phyloP scores from a whole-genome alignment of 129 eudicot genomes.

The Heracleum sosnowskyi region DNA sequence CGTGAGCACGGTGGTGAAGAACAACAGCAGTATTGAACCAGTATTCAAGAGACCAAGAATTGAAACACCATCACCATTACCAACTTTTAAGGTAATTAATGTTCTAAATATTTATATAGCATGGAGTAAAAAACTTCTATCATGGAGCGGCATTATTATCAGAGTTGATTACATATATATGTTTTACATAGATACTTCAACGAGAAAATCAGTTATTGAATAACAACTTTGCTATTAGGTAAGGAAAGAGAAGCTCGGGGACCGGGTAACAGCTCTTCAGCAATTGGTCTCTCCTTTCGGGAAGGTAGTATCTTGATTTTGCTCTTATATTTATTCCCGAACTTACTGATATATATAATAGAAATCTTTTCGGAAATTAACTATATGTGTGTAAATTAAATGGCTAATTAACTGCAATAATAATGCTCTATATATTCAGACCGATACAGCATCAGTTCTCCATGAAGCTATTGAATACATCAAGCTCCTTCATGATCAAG shows the following conservation, averaged over 20 bases:
- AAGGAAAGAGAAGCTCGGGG: slow-evolving; percentile 91
- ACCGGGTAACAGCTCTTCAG: slow-evolving; percentile 88
- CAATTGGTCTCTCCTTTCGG: slow-evolving; percentile 95
- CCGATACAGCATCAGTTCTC: slow-evolving; percentile 98
- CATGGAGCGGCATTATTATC: not conserved
- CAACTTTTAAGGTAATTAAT: slow-evolving; percentile 97
- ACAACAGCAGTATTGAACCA: slow-evolving; percentile 28
- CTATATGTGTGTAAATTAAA: not conserved
- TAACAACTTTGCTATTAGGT: slow-evolving; percentile 43
- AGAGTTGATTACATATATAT: slow-evolving; percentile 6
- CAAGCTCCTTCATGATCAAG: slow-evolving; percentile 93
- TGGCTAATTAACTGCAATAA: not conserved
- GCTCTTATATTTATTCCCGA: not conserved
- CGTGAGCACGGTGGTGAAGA: slow-evolving; percentile 31
- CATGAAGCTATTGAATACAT: slow-evolving; percentile 98
- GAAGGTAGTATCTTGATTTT: slow-evolving; percentile 38
- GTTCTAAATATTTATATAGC: too few species aligned
- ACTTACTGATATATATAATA: not conserved
- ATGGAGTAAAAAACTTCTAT: not conserved
- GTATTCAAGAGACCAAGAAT: slow-evolving; percentile 60
- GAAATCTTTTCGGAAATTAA: not conserved
- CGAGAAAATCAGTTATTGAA: slow-evolving; percentile 6
- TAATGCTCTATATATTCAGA: slow-evolving; percentile 39
- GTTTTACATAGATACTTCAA: not conserved
- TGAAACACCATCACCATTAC: slow-evolving; percentile 84